Percentiles rank a stretch among this genome's conserved stretches.
phyloP scores from a whole-genome alignment of 2,329 filamentous ascomycete genomes.

The Penicillium aurantiogriseum region DNA sequence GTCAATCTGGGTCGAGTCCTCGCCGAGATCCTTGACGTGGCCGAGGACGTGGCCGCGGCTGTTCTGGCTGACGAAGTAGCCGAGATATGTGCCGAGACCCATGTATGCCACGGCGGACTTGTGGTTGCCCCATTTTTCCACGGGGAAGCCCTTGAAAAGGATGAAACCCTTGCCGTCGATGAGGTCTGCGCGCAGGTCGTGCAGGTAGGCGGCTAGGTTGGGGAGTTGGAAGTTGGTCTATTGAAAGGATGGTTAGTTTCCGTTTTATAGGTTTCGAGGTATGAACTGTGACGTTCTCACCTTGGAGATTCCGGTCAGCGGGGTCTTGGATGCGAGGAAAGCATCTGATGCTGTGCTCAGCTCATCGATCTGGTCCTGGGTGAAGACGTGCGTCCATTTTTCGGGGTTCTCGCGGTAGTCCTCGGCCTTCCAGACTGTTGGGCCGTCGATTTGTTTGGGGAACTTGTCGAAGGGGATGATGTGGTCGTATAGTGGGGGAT shows the following conservation, averaged over 20 bases:
- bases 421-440: conserved; percentile 68
- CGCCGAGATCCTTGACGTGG: conserved; percentile 85
- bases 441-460: conserved; percentile 67
- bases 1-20: conserved; percentile 77
- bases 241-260: not conserved
- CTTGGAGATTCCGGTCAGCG: conserved; percentile 69
- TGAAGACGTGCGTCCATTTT: conserved; percentile 71
- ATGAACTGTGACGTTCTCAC: conserved; percentile 28
- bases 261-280: not conserved
- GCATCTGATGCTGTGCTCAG: conserved; percentile 65
- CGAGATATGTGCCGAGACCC: conserved; percentile 80
- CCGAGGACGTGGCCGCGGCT: conserved; percentile 79
- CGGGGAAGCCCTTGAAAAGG: conserved; percentile 82
- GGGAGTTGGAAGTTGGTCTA: conserved; percentile 62
- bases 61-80: conserved; percentile 87
- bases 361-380: conserved; percentile 64
- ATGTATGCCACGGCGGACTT: conserved; percentile 89
- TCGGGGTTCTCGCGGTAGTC: conserved; percentile 64
- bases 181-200: conserved; percentile 61
- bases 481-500: conserved; percentile 64
- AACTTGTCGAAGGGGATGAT: conserved; percentile 69
- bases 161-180: conserved; percentile 86
- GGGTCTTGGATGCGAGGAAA: conserved; percentile 64
- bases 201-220: conserved; percentile 54
- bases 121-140: conserved; percentile 69